Percentiles rank a stretch among this genome's conserved stretches.
Conservation (phyloP, 2,329 filamentous ascomycete species). For the Tolypocladium amazonense region DNA sequence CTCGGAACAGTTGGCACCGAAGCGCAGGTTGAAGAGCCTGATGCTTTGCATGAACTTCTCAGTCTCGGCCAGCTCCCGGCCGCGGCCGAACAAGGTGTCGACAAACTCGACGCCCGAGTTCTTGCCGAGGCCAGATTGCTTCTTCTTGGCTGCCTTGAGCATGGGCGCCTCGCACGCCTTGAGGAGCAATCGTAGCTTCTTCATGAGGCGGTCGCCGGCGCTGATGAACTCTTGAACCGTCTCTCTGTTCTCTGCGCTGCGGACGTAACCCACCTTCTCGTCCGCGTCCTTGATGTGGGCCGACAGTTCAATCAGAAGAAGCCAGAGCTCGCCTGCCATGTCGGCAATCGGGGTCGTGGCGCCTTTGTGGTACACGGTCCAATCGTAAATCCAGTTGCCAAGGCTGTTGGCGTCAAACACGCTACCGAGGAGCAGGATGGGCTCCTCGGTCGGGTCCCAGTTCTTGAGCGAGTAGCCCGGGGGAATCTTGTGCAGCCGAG, state of each 20-base stretch:
- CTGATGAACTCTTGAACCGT: slow-evolving; percentile 85
- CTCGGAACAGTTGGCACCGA: slow-evolving; percentile 91
- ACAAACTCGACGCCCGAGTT: slow-evolving; percentile 93
- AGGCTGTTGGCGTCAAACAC: slow-evolving; percentile 97
- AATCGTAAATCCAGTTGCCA: slow-evolving; percentile 99
- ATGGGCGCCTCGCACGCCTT: slow-evolving; percentile 91
- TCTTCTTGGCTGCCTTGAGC: slow-evolving; percentile 77
- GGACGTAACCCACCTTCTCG: slow-evolving; percentile 63
- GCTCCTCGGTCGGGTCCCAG: slow-evolving; percentile 91
- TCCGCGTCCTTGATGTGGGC: slow-evolving; percentile 90
- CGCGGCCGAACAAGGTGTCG: slow-evolving; percentile 86
- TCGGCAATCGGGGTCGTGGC: slow-evolving; percentile 76
- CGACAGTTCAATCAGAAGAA: slow-evolving; percentile 84
- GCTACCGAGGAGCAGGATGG: slow-evolving; percentile 86
- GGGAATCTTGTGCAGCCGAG: slow-evolving; percentile 63
- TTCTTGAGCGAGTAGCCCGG: slow-evolving; percentile 92
- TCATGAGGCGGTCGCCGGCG: slow-evolving; percentile 76
- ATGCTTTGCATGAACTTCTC: slow-evolving; percentile 88
- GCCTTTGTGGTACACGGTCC: slow-evolving; percentile 87
- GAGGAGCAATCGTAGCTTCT: slow-evolving; percentile 74
- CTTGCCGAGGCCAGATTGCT: slow-evolving; percentile 63
- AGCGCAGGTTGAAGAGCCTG: slow-evolving; percentile 82
- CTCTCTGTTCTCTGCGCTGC: slow-evolving; percentile 62
- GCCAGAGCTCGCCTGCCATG: slow-evolving; percentile 89
- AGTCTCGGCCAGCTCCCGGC: slow-evolving; percentile 79